Evolutionary conservation across 2,329 filamentous ascomycete genomes (phyloP).

Genomic region (Cytospora chrysosperma): DNA sequence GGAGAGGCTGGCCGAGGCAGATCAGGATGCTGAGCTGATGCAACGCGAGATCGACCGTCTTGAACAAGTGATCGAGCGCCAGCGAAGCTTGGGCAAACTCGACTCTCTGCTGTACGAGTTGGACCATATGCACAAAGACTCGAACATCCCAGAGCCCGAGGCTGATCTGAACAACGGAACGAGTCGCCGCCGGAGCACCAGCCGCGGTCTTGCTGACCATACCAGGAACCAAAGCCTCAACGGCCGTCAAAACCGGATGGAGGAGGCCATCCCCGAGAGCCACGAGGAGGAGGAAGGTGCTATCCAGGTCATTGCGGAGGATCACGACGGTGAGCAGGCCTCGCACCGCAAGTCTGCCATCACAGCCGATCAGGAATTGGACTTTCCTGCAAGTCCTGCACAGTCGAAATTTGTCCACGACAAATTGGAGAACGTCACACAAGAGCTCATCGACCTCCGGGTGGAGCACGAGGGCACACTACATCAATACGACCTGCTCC

Average conservation of each 20-base stretch:
- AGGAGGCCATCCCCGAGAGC: constrained; percentile 55
- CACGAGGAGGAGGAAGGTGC: constrained; percentile 40
- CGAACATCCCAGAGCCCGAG: constrained; percentile 41
- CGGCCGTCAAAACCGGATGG: constrained; percentile 53
- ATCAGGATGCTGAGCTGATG: constrained; percentile 96
- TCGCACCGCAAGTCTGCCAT: constrained; percentile 34
- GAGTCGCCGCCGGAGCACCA: constrained; percentile 44
- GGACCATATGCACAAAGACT: constrained; percentile 70
- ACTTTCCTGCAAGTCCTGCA: constrained; percentile 64
- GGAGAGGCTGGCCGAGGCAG: constrained; percentile 89
- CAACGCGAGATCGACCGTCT: constrained; percentile 92
- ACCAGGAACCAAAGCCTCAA: constrained; percentile 54
- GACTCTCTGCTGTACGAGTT: constrained; percentile 91
- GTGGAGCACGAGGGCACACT: constrained; percentile 86
- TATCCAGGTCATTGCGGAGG: constrained; percentile 27
- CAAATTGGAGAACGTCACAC: constrained; percentile 86
- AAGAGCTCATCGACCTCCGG: constrained; percentile 86
- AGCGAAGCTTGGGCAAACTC: constrained; percentile 90
- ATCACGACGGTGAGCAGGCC: constrained; percentile 33
- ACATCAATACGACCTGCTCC: constrained; percentile 76
- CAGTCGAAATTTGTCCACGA: constrained; percentile 86
- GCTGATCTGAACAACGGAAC: constrained; percentile 40
- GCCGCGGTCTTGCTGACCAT: constrained; percentile 46
- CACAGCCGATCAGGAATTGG: constrained; percentile 28
- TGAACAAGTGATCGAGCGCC: constrained; percentile 92